phyloP scores from a whole-genome alignment of 345 rosid species.

The rapeseed (Brassica napus) region DNA sequence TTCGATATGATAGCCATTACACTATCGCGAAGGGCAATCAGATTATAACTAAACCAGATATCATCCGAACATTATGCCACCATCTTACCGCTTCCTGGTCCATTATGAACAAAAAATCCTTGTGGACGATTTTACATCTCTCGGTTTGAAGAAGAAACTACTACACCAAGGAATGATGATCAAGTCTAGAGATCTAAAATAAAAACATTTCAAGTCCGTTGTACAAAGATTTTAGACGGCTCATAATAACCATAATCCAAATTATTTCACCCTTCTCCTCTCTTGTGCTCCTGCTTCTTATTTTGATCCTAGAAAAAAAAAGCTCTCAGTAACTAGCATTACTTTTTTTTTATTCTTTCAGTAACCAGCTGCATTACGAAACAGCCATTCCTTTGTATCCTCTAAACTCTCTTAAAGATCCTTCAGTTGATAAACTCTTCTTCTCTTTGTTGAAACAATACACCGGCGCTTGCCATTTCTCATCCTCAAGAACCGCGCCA shows the following conservation, averaged over 20 bases:
- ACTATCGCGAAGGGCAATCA: constrained; percentile 67
- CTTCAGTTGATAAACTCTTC: not conserved
- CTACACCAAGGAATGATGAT: not conserved
- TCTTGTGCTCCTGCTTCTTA: constrained; percentile 5
- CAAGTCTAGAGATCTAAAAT: not conserved
- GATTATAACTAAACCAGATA: constrained; percentile 83
- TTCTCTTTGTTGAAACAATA: constrained; percentile 49
- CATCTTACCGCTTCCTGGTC: constrained; percentile 92
- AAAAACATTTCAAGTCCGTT: not conserved
- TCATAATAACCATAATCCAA: not conserved
- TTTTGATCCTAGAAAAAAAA: not conserved
- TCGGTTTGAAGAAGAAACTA: no score
- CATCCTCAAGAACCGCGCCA: constrained; percentile 61
- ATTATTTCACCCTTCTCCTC: constrained; percentile 15
- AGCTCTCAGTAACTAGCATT: not conserved
- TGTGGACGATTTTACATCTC: constrained; percentile 2
- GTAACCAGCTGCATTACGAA: constrained; percentile 2
- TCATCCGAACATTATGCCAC: constrained; percentile 78
- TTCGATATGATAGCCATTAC: constrained; percentile 49
- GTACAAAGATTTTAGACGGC: not conserved
- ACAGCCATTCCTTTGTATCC: constrained; percentile 29
- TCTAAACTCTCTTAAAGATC: constrained; percentile 25
- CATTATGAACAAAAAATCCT: constrained; percentile 48
- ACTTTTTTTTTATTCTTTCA: no score
- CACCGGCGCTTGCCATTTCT: constrained; percentile 61